phyloP scores from a whole-genome alignment of 805 yeast genomes.

The Teunomyces panamensis region DNA sequence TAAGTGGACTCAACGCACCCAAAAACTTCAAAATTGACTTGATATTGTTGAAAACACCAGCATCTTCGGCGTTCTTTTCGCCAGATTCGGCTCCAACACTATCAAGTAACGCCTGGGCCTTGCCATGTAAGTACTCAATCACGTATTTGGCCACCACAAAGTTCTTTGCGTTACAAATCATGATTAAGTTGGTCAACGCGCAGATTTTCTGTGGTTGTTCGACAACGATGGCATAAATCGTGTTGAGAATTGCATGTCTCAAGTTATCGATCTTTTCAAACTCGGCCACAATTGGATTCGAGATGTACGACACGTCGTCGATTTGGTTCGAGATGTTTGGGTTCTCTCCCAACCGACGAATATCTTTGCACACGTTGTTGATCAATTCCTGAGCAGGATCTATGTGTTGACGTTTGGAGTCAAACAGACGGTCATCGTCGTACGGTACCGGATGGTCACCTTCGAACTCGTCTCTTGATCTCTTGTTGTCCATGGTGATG shows the following conservation, averaged over 20 bases:
- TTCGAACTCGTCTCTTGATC: slow-evolving; percentile 31
- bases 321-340: slow-evolving; percentile 37
- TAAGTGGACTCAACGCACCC: slow-evolving; percentile 61
- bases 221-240: slow-evolving; percentile 62
- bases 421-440: slow-evolving; percentile 17
- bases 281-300: slow-evolving; percentile 63
- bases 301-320: slow-evolving; percentile 59
- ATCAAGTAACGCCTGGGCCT: slow-evolving; percentile 56
- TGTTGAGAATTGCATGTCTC: slow-evolving; percentile 56
- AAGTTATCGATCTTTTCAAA: slow-evolving; percentile 61
- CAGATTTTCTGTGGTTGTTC: slow-evolving; percentile 93
- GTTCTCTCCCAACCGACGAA: slow-evolving; percentile 43
- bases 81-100: slow-evolving; percentile 16
- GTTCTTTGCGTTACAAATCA: slow-evolving; percentile 62
- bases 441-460: slow-evolving; percentile 7
- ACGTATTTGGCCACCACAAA: slow-evolving; percentile 66
- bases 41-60: slow-evolving; percentile 66
- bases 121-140: slow-evolving; percentile 64
- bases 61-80: slow-evolving; percentile 28
- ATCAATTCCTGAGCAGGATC: slow-evolving; percentile 42
- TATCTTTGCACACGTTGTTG: slow-evolving; percentile 43
- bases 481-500: slow-evolving; percentile 17
- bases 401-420: slow-evolving; percentile 35
- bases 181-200: slow-evolving; percentile 64
- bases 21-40: slow-evolving; percentile 71